Evolutionary conservation across 2,329 filamentous ascomycete genomes (phyloP).

Genomic region (Fusarium piperis): DNA sequence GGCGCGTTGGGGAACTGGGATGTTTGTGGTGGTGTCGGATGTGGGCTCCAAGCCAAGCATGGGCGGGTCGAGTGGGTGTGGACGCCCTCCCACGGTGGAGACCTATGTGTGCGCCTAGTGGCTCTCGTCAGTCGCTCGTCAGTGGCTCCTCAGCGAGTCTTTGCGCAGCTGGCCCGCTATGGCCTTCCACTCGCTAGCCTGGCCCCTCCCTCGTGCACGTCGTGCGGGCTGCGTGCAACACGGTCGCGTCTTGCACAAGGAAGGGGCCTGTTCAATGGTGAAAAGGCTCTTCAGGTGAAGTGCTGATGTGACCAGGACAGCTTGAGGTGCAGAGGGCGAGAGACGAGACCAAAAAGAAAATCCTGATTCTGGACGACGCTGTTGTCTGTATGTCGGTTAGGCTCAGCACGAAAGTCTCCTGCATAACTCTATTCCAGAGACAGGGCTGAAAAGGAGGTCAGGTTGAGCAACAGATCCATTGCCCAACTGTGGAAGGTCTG

Average conservation of each 20-base stretch:
- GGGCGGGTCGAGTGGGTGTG: conserved; percentile 31
- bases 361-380: conserved; percentile 20
- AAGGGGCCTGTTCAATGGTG: conserved; percentile 24
- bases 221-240: conserved; percentile 35
- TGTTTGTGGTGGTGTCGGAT: conserved; percentile 39
- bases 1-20: conserved; percentile 32
- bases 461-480: conserved; percentile 11
- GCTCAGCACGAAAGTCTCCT: background rate
- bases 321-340: conserved; percentile 4
- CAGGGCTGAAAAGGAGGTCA: conserved; percentile 35
- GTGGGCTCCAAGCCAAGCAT: conserved; percentile 28
- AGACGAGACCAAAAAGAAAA: conserved; percentile 19
- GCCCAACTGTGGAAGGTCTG: conserved; percentile 1
- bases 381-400: conserved; percentile 10
- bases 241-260: conserved; percentile 28
- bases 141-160: conserved; percentile 35
- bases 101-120: conserved; percentile 6
- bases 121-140: conserved; percentile 28
- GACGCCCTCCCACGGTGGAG: conserved; percentile 15
- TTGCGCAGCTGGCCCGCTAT: conserved; percentile 32
- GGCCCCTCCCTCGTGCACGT: conserved; percentile 36
- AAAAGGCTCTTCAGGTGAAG: conserved; percentile 9
- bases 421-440: conserved; percentile 10
- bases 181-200: conserved; percentile 25
- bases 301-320: conserved; percentile 14